Base-by-base conservation (phyloP, 1,284 basidiomycete species). In the Cryptococcus neoformans region DNA sequence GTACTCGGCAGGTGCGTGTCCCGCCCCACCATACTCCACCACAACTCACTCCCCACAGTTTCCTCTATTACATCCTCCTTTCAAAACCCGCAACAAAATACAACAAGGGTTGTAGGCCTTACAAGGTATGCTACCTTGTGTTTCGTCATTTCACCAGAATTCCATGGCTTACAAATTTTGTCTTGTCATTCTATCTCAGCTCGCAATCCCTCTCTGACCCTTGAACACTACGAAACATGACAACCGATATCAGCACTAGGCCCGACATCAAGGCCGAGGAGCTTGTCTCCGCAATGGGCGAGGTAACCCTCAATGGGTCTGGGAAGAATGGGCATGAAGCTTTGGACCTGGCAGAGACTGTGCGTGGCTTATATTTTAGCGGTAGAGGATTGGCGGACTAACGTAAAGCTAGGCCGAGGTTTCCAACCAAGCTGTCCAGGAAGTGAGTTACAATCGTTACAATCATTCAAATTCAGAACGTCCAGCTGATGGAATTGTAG, bases 401-500 rank as follows among this genome's bases (percentile, higher is more conserved):
- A 12, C 16, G 46, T 6, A 34, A 17, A 14, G 42, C 16, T 45
- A 65, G 66, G 37, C 55, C 39, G 66, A 68, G 50, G 61, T 58
- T 3, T 57, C 62, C 36, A 41, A 41, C 11, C 49, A 50, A 38
- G 49, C 36, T 6, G 36, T 38, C 12, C 36, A 17, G n/a, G 49
- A 44, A 35, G 41, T 49, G 36, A 59, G 49, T 34, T 16, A 11
- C 34, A 51, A 17, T 50, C 50, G 41, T 49, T 37, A 14, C 34
- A 21, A 21, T 21, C 21, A 21, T 21, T 21, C 21, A 21, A 21
- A 21, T 21, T 38, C 35, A 28, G 12, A 50, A 34, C 28, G 4
- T 50, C 4, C 49, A 21, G 17, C 34, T 49, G 41, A 38, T 47
- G 45, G 49, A 37, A 42, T 54, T 36, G 62, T 78, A 94, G 89